These are phyloP conservation scores for Diutina rugosa DNA, from an alignment of 1,139 yeast species.

Conservation along the genomic window DNA sequence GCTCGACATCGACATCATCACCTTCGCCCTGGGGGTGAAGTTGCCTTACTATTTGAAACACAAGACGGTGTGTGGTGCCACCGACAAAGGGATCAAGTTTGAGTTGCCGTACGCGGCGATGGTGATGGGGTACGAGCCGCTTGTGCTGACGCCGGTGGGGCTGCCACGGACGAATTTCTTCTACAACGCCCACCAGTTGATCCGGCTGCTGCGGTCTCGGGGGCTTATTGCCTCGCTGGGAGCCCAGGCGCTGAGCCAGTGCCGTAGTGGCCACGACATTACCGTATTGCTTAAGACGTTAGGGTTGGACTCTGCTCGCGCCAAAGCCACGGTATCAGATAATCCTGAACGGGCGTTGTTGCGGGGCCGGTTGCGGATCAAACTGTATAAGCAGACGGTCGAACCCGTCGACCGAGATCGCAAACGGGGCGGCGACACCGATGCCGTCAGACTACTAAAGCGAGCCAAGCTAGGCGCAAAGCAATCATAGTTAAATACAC, in stretches of 20 bases:
- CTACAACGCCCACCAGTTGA: slow-evolving; percentile 57
- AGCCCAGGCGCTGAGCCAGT: slow-evolving; percentile 41
- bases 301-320: slow-evolving; percentile 55
- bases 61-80: slow-evolving; percentile 73
- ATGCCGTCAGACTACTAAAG: not conserved
- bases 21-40: slow-evolving; percentile 53
- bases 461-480: not conserved
- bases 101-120: slow-evolving; percentile 63
- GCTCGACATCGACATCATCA: slow-evolving; percentile 67
- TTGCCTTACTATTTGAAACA: slow-evolving; percentile 73
- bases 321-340: slow-evolving; percentile 45
- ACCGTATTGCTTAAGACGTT: slow-evolving; percentile 51
- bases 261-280: slow-evolving; percentile 59
- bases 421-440: not conserved
- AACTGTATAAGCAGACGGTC: slow-evolving; percentile 59
- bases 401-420: slow-evolving; percentile 8
- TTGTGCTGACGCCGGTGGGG: slow-evolving; percentile 7
- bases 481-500: not conserved
- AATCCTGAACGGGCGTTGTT: slow-evolving; percentile 52
- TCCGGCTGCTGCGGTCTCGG: slow-evolving; percentile 72
- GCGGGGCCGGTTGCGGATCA: slow-evolving; percentile 58
- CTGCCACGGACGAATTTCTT: slow-evolving; percentile 45
- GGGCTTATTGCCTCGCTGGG: slow-evolving; percentile 79
- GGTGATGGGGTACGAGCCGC: slow-evolving; percentile 17
- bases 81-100: slow-evolving; percentile 69